Percentiles rank a stretch among this genome's conserved stretches.
These are phyloP conservation scores for Vanrija sp. DNA, from an alignment of 1,284 basidiomycete genomes.

Conservation along the genomic window DNA sequence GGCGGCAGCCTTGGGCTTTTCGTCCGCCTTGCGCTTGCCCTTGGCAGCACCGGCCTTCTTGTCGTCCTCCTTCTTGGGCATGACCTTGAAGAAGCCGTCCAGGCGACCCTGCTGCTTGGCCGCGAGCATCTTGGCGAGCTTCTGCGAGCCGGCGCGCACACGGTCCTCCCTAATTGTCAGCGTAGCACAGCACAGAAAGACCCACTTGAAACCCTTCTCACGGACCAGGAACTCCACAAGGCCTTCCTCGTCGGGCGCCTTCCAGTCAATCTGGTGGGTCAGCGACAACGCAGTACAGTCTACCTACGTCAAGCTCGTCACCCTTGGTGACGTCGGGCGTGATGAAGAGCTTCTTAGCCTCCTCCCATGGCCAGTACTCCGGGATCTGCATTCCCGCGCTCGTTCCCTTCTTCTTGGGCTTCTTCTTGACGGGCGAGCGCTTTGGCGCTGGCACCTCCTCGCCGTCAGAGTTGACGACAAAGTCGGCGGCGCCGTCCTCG, in stretches of 20 bases:
- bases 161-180: conserved; percentile 76
- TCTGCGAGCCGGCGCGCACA: conserved; percentile 90
- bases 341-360: conserved; percentile 84
- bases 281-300: neutral
- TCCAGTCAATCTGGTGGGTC: conserved; percentile 77
- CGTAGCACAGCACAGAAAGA: conserved; percentile 4
- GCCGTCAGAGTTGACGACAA: conserved; percentile 26
- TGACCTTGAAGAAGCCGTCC: conserved; percentile 87
- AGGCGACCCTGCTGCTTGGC: conserved; percentile 94
- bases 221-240: conserved; percentile 89
- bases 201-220: conserved; percentile 95
- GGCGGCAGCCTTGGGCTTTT: conserved; percentile 29
- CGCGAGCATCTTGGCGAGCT: conserved; percentile 78
- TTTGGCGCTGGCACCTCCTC: conserved; percentile 26
- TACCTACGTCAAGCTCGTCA: conserved; percentile 73
- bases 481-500: conserved; percentile 35
- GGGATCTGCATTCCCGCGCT: conserved; percentile 71
- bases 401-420: conserved; percentile 51
- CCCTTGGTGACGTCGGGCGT: conserved; percentile 84
- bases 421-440: conserved; percentile 29
- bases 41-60: conserved; percentile 22
- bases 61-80: conserved; percentile 52
- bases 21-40: conserved; percentile 59
- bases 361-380: conserved; percentile 94
- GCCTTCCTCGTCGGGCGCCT: conserved; percentile 85